Conservation (phyloP, 2,329 filamentous ascomycete genomes). For the Aspergillus fumigatiaffinis region DNA sequence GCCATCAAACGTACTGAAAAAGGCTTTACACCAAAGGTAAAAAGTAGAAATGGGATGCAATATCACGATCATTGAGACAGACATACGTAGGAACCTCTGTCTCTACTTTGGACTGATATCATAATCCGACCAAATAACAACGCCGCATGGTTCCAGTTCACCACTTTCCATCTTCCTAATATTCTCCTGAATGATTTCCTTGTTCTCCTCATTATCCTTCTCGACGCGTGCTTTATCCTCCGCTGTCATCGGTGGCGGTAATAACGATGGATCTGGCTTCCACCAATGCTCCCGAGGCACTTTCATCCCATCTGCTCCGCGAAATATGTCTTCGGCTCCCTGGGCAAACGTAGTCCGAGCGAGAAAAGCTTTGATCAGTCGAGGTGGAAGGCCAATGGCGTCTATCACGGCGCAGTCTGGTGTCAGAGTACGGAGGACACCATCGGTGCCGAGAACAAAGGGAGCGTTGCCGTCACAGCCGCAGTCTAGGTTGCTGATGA, state of each 20-base stretch:
- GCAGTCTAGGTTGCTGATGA: neutral
- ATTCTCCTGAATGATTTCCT: conserved; percentile 6
- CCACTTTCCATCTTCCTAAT: conserved; percentile 5
- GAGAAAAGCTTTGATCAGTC: conserved; percentile 7
- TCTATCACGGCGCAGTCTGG: conserved; percentile 4
- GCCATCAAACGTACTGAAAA: no score
- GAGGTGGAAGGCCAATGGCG: conserved; percentile 5
- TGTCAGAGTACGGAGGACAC: conserved; percentile 6
- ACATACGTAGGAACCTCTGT: no score
- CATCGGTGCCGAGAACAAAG: neutral
- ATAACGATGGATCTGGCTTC: conserved; percentile 5
- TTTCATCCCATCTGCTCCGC: conserved; percentile 4
- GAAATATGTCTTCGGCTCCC: conserved; percentile 6
- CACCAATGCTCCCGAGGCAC: conserved; percentile 10
- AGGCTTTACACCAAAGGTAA: no score
- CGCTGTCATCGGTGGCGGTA: conserved; percentile 1
- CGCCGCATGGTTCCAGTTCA: conserved; percentile 3
- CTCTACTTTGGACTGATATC: conserved; percentile 1
- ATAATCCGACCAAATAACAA: conserved; percentile 4
- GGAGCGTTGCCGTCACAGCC: neutral
- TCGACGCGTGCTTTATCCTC: conserved; percentile 1
- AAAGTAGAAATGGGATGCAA: no score
- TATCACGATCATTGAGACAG: no score
- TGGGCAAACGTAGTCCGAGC: conserved; percentile 3
- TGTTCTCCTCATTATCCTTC: conserved; percentile 5